Base-by-base conservation (phyloP, 2,329 filamentous ascomycete genomes). In the Cladosporium colombiae region DNA sequence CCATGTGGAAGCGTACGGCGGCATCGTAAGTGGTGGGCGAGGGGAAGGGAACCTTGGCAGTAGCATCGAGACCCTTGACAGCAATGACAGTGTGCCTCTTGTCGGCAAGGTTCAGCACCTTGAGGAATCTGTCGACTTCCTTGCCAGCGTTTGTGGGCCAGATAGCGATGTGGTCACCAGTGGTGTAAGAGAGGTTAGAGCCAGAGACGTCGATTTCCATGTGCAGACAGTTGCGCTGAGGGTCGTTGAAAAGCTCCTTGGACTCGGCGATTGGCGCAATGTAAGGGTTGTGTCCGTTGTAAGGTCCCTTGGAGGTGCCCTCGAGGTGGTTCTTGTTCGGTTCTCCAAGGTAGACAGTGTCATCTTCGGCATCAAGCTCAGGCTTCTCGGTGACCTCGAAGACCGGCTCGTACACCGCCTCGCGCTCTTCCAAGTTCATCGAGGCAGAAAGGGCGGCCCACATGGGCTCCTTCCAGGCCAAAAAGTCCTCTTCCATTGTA, bases 381-480 rank as follows among this genome's bases (percentile, higher is more conserved):
- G 70, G 69, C 69, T 74, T 75, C 73, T 97, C 91, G 29, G 86
- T 86, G 72, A 99, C 89, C 72, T 87, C 88, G 77, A 97, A 97
- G 66, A 93, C 88, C 59, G 95, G 92, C 78, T 99, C 96, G 78
- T 98, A 99, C 67, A 96, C 89, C 68, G 93, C 92, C 78, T 99
- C 96, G 67, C 95, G 93, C 81, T 99, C 95, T 80, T 98, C 91
- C 65, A 99, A 83, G 63, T 87, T 87, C 90, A 99, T 92, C 76
- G 91, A 88, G 70, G 91, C 86, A 27, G 90, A 85, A 62, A 99
- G 84, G 67, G 91, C 91, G 73, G 86, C 83, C 95, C 96, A 99
- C 95, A 99, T 99, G 68, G 93, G 93, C 75, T 99, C 95, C 82
- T 99, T 99, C 95, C 95, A 99, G 70, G 94, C 92, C 74, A 99